Evolutionary conservation across 2,329 filamentous ascomycete species (phyloP).

Genomic region (Fusarium sarcochroum): DNA sequence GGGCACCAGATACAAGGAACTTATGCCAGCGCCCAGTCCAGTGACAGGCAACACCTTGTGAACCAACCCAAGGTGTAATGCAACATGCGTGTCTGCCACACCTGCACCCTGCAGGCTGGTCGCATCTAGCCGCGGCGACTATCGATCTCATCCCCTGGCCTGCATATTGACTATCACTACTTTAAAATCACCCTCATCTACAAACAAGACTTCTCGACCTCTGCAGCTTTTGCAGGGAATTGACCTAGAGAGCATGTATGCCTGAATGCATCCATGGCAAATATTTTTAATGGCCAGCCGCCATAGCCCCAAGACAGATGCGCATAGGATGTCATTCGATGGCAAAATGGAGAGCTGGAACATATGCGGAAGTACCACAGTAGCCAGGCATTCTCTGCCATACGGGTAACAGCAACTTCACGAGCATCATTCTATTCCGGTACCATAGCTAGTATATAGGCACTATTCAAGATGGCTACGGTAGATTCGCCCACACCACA

Average conservation of each 20-base stretch:
- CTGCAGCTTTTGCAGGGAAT: background rate
- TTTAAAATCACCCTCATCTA: slow-evolving; percentile 10
- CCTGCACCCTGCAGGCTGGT: slow-evolving; percentile 27
- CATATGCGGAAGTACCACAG: background rate
- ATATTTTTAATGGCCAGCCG: slow-evolving; percentile 1
- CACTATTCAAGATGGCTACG: background rate
- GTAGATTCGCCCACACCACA: background rate
- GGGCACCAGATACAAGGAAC: background rate
- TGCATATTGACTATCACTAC: slow-evolving; percentile 21
- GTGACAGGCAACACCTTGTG: slow-evolving; percentile 14
- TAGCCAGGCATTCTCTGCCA: background rate
- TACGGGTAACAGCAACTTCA: background rate
- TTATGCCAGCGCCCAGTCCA: slow-evolving; percentile 4
- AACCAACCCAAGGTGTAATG: slow-evolving; percentile 21
- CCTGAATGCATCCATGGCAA: background rate
- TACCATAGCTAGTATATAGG: too few species aligned
- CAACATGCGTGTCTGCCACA: slow-evolving; percentile 26
- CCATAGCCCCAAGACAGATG: background rate
- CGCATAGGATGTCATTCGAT: background rate
- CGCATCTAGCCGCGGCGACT: slow-evolving; percentile 36
- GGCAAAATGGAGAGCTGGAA: background rate
- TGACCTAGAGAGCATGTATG: background rate
- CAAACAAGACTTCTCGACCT: slow-evolving; percentile 3
- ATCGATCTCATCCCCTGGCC: slow-evolving; percentile 33
- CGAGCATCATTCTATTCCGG: background rate